Conservation (phyloP, 768 basidiomycete species). For the Trametes cubensis region DNA sequence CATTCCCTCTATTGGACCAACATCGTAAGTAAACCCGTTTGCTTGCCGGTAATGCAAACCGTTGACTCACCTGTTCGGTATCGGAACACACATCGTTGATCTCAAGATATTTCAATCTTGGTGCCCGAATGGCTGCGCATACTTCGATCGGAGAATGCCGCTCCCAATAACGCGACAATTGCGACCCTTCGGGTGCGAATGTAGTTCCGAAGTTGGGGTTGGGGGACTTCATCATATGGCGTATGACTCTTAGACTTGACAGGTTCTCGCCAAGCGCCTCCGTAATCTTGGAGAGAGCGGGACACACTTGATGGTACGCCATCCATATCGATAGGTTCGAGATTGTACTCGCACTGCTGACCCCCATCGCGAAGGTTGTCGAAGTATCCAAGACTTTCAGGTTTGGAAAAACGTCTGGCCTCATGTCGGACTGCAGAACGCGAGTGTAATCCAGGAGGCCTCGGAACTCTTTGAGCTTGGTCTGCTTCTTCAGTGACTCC, state of each 20-base stretch:
- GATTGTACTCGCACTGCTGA: neutral
- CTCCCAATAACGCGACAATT: too few relatives aligned
- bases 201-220: too few relatives aligned
- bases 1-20: too few relatives aligned
- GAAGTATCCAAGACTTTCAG: neutral
- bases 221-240: too few relatives aligned
- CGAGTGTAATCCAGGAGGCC: neutral
- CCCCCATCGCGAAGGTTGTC: neutral
- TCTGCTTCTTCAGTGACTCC: neutral
- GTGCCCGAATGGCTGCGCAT: too few relatives aligned
- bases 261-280: neutral
- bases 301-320: neutral
- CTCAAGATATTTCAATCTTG: too few relatives aligned
- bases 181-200: too few relatives aligned
- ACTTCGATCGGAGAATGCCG: too few relatives aligned
- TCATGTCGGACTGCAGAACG: neutral
- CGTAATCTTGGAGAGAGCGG: neutral
- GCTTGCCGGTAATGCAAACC: too few relatives aligned
- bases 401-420: neutral
- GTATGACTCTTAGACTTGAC: neutral
- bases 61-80: too few relatives aligned
- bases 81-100: too few relatives aligned
- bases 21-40: too few relatives aligned
- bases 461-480: neutral
- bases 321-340: neutral